Base-by-base conservation (phyloP, 2,329 filamentous ascomycete species). In the Fusarium sp. region DNA sequence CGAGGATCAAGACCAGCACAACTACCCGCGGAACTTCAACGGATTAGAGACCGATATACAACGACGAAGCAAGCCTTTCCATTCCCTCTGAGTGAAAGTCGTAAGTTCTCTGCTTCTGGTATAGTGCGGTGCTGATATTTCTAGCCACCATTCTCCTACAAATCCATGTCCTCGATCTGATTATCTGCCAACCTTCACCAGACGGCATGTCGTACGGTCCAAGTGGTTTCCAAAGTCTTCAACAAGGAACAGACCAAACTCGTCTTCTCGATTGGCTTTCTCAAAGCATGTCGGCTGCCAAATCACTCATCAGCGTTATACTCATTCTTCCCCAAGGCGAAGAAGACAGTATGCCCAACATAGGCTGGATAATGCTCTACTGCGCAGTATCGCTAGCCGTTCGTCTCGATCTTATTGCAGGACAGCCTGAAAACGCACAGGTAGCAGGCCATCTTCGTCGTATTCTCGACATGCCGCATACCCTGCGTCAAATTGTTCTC, bases 291-390 rank as follows among this genome's bases (percentile, higher is more conserved):
- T 73, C 74, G 0, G 77, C 76, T 1, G 76, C 76, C 8, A 78
- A 78, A 29, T 74, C 75, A 1, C 71, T 79, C 1, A 74, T 78
- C 0, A 77, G 71, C 20, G 65, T 78, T 1, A 65, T 78, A 1
- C 68, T 79, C 16, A 62, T 74, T 1, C 68, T 78, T 2, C 74
- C 77, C 1, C 63, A 67, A 16, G 75, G 74, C 2, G 76, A 77
- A 30, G 77, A 79, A 52, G 65, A 69, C 1, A 59, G 63, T 2
- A 71, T 79, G 38, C 72, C 76, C 6, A 79, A 79, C 20, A 72
- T 77, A 1, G 73, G 73, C 13, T 79, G 78, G 78, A 72, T 79
- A 32, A 77, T 75, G 62, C 40, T 79, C 1, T 76, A 79, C 29
- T 79, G 78, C 20, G 76, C 74, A 5, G 66, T 78, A 0, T 78